Base-by-base conservation (phyloP, 164 flowering plant species). In the Vitis amurensis region DNA sequence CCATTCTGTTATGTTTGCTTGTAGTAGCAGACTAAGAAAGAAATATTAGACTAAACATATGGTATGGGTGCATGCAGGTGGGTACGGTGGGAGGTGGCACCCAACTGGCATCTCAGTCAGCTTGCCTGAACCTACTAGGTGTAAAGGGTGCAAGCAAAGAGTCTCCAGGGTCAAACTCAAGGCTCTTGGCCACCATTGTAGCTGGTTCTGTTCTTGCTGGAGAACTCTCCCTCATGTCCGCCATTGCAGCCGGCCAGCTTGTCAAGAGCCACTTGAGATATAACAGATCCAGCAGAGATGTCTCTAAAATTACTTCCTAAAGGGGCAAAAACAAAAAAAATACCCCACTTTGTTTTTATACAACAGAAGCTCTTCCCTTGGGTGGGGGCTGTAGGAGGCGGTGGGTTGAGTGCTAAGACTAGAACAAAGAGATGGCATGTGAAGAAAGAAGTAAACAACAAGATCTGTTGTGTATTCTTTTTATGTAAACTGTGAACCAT, bases 181-280 rank as follows among this genome's bases (percentile, higher is more conserved):
- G 71, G 71, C 73, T 64, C 3, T 47, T 77, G 60, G 80, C 80
- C 29, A 65, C 67, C 70, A 69, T 77, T 12, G 75, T 76, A 44
- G 79, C 79, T 14, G 79, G 69, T 56, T 71, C 79, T 13, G 79
- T 77, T 37, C 63, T 77, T 1, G 80, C 80, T 8, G 80, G 80
- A 8, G 80, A 77, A 74, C 71, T 77, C 10, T 77, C 80, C 23
- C 77, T 77, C 29, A 77, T 77, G 80, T 73, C 80, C 13, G 80
- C 80, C 9, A 5, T 76, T 23, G 75, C 79, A n/a, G 72, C 79
- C 5, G 79, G 79, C 12, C 79, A 76, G 52, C 80, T 77, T 10
- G 77, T 77, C 1, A 65, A 61, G 56, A 77, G 80, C 68, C 80
- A 77, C 70, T 27, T 72, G 75, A 72, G 61, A 17, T 66, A 72